Percentiles rank a stretch among this genome's conserved stretches.
Evolutionary conservation across 352 stramenopile species (phyloP).

Genomic region (Peronospora tabacina): DNA sequence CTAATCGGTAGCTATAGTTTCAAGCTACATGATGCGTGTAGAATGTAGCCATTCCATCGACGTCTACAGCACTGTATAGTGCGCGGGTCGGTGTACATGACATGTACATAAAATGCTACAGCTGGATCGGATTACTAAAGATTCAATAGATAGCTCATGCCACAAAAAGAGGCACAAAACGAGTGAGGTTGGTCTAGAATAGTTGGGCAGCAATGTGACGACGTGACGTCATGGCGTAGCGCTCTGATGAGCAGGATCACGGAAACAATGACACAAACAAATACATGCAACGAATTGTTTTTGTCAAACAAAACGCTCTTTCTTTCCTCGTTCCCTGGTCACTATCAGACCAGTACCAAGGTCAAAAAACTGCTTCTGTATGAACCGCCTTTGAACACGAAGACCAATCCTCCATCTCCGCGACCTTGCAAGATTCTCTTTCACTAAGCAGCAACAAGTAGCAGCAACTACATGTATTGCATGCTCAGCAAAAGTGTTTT

Average conservation of each 20-base stretch:
- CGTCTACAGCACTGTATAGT: no score
- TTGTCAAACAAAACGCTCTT: constrained; percentile 5
- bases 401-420: constrained; percentile 49
- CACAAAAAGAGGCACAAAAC: constrained; percentile 13
- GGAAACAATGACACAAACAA: constrained; percentile 23
- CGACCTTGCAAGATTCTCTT: constrained; percentile 41
- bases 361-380: constrained; percentile 30
- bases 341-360: neutral
- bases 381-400: constrained; percentile 65
- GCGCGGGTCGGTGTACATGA: neutral
- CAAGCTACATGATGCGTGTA: no score
- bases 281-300: constrained; percentile 9
- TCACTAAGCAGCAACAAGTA: constrained; percentile 8
- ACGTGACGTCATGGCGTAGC: constrained; percentile 17
- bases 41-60: no score
- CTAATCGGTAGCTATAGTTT: neutral
- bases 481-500: constrained; percentile 11
- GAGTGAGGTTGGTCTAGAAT: constrained; percentile 11
- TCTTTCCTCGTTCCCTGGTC: constrained; percentile 4
- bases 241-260: constrained; percentile 15
- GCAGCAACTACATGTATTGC: constrained; percentile 1
- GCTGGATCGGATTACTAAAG: constrained; percentile 87
- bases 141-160: constrained; percentile 39
- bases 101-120: constrained; percentile 2
- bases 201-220: constrained; percentile 5